These are phyloP conservation scores for Myriosclerotinia duriaeana DNA, from an alignment of 2,329 filamentous ascomycete species.

Conservation along the genomic window DNA sequence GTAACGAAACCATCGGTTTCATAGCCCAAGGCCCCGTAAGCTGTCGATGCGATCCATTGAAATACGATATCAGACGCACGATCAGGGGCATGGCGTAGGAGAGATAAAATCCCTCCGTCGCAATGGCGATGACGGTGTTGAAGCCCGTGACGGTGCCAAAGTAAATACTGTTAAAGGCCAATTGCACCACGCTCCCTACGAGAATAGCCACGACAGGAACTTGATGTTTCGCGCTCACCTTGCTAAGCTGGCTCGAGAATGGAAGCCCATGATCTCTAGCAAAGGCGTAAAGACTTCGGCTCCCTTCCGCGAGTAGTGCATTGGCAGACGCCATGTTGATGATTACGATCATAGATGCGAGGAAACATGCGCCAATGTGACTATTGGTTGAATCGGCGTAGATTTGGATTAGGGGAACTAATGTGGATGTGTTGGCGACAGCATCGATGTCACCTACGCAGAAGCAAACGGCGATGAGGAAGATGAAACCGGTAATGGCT, in stretches of 20 bases:
- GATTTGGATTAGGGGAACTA: constrained; percentile 52
- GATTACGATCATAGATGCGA: constrained; percentile 48
- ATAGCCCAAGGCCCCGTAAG: constrained; percentile 46
- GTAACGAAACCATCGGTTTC: constrained; percentile 41
- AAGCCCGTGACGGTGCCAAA: constrained; percentile 56
- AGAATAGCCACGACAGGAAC: constrained; percentile 53
- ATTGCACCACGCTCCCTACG: constrained; percentile 49
- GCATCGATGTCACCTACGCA: constrained; percentile 51
- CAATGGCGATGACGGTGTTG: constrained; percentile 56
- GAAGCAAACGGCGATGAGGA: constrained; percentile 51
- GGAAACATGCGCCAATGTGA: constrained; percentile 48
- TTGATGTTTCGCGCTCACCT: constrained; percentile 47
- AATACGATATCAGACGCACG: constrained; percentile 50
- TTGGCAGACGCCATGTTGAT: constrained; percentile 45
- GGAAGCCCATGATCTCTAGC: constrained; percentile 54
- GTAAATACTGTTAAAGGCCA: constrained; percentile 55
- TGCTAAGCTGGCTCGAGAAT: constrained; percentile 49
- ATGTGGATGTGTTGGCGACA: constrained; percentile 45
- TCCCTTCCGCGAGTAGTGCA: constrained; percentile 42
- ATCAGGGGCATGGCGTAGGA: constrained; percentile 58
- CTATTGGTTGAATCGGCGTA: constrained; percentile 50
- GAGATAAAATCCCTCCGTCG: constrained; percentile 58
- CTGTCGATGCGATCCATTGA: constrained; percentile 44
- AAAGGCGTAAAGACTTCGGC: constrained; percentile 46
- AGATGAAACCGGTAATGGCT: constrained; percentile 49